These are phyloP conservation scores for Tremella fuciformis DNA, from an alignment of 768 basidiomycete species.

Conservation along the genomic window DNA sequence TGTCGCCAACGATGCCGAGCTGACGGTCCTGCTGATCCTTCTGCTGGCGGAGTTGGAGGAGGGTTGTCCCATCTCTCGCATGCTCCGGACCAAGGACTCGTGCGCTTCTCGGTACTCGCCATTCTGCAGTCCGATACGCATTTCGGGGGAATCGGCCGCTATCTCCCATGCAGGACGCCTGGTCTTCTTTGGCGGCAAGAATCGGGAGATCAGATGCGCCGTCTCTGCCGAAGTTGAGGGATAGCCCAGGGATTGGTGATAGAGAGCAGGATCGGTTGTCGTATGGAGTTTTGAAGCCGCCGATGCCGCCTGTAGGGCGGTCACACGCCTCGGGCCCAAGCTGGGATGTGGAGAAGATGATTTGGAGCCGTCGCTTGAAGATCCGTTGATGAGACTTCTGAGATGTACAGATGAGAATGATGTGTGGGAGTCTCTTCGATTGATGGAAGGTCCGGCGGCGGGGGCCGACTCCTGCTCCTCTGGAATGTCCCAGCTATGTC, in stretches of 20 bases:
- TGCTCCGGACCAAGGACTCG: conserved; percentile 30
- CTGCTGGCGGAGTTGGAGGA: background rate
- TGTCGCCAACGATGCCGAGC: background rate
- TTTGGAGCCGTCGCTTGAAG: background rate
- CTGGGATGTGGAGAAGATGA: conserved; percentile 11
- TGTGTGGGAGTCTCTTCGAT: conserved; percentile 3
- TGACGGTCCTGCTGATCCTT: conserved; percentile 13
- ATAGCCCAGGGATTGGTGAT: conserved; percentile 41
- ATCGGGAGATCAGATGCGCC: conserved; percentile 40
- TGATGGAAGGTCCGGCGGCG: background rate
- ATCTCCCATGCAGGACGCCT: conserved; percentile 38
- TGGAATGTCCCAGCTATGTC: conserved; percentile 34
- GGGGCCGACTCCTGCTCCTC: conserved; percentile 13
- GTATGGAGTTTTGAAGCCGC: conserved; percentile 29
- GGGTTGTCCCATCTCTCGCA: conserved; percentile 11
- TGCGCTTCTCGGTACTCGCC: conserved; percentile 43
- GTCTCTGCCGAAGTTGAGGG: conserved; percentile 39
- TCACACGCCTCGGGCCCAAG: conserved; percentile 26
- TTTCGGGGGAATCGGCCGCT: conserved; percentile 6
- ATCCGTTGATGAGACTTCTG: conserved; percentile 4
- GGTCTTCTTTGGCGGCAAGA: conserved; percentile 32
- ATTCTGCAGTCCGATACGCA: conserved; percentile 27
- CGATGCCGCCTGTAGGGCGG: conserved; percentile 31
- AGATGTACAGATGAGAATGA: conserved; percentile 6
- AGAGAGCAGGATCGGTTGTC: conserved; percentile 35